Evolutionary conservation across 2,329 filamentous ascomycete species (phyloP).

Genomic region (Cytospora piceae): DNA sequence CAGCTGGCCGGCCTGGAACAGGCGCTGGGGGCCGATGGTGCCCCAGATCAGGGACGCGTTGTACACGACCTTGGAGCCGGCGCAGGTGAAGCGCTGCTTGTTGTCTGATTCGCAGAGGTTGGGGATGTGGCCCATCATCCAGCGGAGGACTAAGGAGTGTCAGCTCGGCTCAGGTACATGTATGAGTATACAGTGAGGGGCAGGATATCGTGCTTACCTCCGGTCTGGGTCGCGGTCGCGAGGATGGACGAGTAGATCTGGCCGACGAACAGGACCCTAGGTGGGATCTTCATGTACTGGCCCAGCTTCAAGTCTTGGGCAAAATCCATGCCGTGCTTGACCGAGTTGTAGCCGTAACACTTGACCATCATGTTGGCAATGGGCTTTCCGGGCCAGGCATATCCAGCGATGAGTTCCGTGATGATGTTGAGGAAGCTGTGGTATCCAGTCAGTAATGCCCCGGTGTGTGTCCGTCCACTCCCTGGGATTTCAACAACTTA

Average conservation of each 20-base stretch:
- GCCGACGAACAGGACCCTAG: slow-evolving; percentile 40
- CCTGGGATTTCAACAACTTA: neutral
- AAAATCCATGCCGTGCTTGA: slow-evolving; percentile 41
- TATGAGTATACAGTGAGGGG: neutral
- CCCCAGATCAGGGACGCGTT: slow-evolving; percentile 42
- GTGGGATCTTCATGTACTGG: slow-evolving; percentile 41
- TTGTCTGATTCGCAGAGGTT: slow-evolving; percentile 38
- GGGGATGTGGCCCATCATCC: slow-evolving; percentile 38
- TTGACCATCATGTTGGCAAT: slow-evolving; percentile 42
- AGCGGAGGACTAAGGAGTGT: slow-evolving; percentile 32
- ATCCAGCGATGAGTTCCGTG: slow-evolving; percentile 40
- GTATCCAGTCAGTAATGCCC: neutral
- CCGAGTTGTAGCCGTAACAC: slow-evolving; percentile 40
- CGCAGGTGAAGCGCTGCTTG: slow-evolving; percentile 40
- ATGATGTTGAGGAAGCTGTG: slow-evolving; percentile 40
- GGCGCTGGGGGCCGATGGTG: slow-evolving; percentile 39
- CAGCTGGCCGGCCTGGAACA: slow-evolving; percentile 39
- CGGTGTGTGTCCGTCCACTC: neutral
- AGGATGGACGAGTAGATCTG: slow-evolving; percentile 41
- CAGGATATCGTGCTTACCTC: slow-evolving; percentile 32
- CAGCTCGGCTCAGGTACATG: neutral
- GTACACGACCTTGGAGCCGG: slow-evolving; percentile 40
- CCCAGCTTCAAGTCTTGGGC: slow-evolving; percentile 40
- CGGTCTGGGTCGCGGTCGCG: slow-evolving; percentile 39
- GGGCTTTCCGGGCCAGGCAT: slow-evolving; percentile 39